phyloP scores from a whole-genome alignment of 2,329 filamentous ascomycete genomes.

The Stromatinia cepivora region DNA sequence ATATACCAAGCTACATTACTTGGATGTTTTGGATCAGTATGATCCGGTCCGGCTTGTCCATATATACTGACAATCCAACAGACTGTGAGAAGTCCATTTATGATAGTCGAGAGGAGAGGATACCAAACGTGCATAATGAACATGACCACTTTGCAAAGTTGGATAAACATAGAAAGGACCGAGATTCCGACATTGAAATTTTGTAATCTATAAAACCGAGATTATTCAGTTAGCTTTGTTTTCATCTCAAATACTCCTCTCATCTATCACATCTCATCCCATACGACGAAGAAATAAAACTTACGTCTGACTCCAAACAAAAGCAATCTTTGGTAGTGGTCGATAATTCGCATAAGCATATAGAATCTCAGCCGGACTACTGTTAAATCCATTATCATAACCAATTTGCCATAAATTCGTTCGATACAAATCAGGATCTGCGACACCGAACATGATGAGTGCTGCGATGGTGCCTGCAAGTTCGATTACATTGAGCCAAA shows the following conservation, averaged over 20 bases:
- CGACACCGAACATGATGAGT: constrained; percentile 70
- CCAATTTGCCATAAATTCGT: constrained; percentile 73
- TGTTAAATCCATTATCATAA: constrained; percentile 70
- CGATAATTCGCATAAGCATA: constrained; percentile 74
- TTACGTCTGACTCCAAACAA: constrained; percentile 74
- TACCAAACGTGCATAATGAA: constrained; percentile 71
- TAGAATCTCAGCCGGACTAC: constrained; percentile 65
- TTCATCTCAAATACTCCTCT: not conserved
- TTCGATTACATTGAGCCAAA: constrained; percentile 63
- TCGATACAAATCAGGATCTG: constrained; percentile 71
- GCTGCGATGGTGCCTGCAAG: constrained; percentile 63
- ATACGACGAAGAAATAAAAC: constrained; percentile 41
- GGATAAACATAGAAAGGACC: constrained; percentile 72
- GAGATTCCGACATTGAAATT: constrained; percentile 76
- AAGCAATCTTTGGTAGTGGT: constrained; percentile 59
- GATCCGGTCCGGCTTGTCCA: constrained; percentile 72
- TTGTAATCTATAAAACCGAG: constrained; percentile 58
- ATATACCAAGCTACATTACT: constrained; percentile 74
- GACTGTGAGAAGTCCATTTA: constrained; percentile 57
- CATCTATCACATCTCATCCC: not conserved
- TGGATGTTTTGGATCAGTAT: constrained; percentile 62
- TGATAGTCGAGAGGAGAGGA: constrained; percentile 61
- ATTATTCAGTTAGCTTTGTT: constrained; percentile 21
- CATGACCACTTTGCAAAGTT: constrained; percentile 67
- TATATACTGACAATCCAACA: constrained; percentile 67